Base-by-base conservation (phyloP, 495 filamentous ascomycete species). In the Rusavskia elegans region DNA sequence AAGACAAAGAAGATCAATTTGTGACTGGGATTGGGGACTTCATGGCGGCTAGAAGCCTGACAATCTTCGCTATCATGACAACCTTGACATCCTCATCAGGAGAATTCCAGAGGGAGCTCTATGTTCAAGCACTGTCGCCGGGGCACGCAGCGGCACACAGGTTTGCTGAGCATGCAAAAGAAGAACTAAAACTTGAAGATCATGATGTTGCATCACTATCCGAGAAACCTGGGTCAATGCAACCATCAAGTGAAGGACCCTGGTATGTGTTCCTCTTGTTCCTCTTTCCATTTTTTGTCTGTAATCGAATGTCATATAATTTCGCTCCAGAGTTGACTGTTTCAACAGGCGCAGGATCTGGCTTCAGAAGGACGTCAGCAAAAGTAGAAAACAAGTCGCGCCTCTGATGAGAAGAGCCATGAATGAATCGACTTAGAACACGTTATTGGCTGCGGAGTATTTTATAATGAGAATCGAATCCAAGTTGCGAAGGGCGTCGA, bases 311-410 rank as follows among this genome's bases (percentile, higher is more conserved):
- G n/a, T 6, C 39, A 42, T 2, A 42, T 17, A 19, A 21, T 5
- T 21, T 14, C 5, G 13, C 32, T 35, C 10, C 32, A 35, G 13
- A 35, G 32, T 35, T 35, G 7, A 35, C 32, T 14, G 13, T 35
- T 10, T 35, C 1, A 11, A 42, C 14, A 42, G 39, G 40, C 51
- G 51, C 11, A 48, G 46, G 45, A 70, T 83, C 29, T 90, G 86
- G 85, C 64, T 69, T 57, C 89, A 95, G 71, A 66, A 63, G 23
- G 74, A 80, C 57, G 56, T 83, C 21, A 71, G 74, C 46, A 71
- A 79, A 53, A 95, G 89, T 65, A 71, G 90, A 58, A 97, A 97
- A 68, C 82, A 87, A 71, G 86, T 97, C 40, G 89, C 83, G 32
- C 90, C 90, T 30, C 67, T 94, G 65, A 55, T 97, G 58, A 77